These are phyloP conservation scores for Didymella arachidicola DNA, from an alignment of 2,329 filamentous ascomycete genomes.

Conservation along the genomic window DNA sequence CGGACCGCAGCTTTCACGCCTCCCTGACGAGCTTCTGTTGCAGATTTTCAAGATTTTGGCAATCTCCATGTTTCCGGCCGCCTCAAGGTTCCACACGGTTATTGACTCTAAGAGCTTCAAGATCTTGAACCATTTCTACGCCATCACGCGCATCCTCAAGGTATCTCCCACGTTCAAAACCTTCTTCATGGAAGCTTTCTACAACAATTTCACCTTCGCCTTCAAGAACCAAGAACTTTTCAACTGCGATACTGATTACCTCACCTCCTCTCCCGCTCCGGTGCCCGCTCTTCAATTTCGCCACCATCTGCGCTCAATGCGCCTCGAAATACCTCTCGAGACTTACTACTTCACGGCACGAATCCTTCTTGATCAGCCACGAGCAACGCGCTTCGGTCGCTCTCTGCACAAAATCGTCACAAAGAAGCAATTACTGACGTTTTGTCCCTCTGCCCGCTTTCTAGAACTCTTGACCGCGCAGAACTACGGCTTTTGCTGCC, in stretches of 20 bases:
- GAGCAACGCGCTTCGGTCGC: not conserved
- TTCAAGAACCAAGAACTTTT: conserved; percentile 1
- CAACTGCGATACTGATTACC: not conserved
- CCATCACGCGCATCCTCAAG: conserved; percentile 15
- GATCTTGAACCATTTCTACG: conserved; percentile 15
- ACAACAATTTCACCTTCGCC: conserved; percentile 15
- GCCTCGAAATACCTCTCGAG: conserved; percentile 19
- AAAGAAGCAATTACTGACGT: conserved; percentile 11
- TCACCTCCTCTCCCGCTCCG: conserved; percentile 7
- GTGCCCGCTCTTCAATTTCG: conserved; percentile 1
- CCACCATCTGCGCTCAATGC: conserved; percentile 9
- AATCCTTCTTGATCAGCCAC: not conserved
- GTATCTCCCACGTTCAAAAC: conserved; percentile 15
- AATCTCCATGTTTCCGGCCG: not conserved
- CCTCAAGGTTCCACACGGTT: conserved; percentile 5
- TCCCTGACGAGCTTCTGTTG: conserved; percentile 28
- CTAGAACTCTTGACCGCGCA: conserved; percentile 19
- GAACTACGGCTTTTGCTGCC: conserved; percentile 7
- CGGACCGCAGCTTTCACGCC: conserved; percentile 13
- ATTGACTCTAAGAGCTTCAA: conserved; percentile 9
- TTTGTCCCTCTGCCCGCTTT: conserved; percentile 22
- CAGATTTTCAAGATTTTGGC: conserved; percentile 25
- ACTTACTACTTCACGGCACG: conserved; percentile 15
- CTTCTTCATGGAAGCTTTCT: conserved; percentile 23
- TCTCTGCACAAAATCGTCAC: conserved; percentile 9